phyloP scores from a whole-genome alignment of 2,329 filamentous ascomycete species.

The Sarocladiaceae sp. region DNA sequence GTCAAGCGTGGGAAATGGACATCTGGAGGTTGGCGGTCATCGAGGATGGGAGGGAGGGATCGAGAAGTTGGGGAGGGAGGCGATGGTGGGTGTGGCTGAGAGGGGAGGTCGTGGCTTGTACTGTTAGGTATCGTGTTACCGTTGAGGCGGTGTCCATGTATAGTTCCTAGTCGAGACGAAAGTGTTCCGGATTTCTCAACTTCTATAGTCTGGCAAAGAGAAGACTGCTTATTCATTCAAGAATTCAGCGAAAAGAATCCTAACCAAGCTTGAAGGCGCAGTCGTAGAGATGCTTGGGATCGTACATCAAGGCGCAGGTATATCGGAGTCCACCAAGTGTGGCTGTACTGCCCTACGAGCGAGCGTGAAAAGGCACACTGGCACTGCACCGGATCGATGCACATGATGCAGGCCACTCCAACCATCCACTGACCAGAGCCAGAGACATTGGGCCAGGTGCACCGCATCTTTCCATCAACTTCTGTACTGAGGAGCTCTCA shows the following conservation, averaged over 20 bases:
- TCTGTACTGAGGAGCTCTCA: not conserved
- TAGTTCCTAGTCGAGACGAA: too few relatives aligned
- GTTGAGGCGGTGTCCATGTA: too few relatives aligned
- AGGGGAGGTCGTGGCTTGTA: not conserved
- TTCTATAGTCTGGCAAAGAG: too few relatives aligned
- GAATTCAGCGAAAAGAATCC: too few relatives aligned
- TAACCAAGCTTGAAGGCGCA: too few relatives aligned
- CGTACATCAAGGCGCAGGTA: too few relatives aligned
- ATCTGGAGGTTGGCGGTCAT: not conserved
- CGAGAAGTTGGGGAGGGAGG: slow-evolving; percentile 1
- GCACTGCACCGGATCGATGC: slow-evolving; percentile 2
- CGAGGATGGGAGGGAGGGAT: slow-evolving; percentile 4
- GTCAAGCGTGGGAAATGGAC: not conserved
- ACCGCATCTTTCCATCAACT: slow-evolving; percentile 1
- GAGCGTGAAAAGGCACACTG: not conserved
- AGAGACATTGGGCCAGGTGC: slow-evolving; percentile 8
- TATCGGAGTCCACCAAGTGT: too few relatives aligned
- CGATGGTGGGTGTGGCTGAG: not conserved
- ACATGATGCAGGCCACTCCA: slow-evolving; percentile 3
- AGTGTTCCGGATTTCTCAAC: too few relatives aligned
- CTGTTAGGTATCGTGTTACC: too few relatives aligned
- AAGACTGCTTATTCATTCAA: too few relatives aligned
- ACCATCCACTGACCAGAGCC: not conserved
- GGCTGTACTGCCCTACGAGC: too few relatives aligned
- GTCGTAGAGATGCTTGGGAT: too few relatives aligned